Conservation (phyloP, 2,329 filamentous ascomycete species). For the Clarireedia hainanense region DNA sequence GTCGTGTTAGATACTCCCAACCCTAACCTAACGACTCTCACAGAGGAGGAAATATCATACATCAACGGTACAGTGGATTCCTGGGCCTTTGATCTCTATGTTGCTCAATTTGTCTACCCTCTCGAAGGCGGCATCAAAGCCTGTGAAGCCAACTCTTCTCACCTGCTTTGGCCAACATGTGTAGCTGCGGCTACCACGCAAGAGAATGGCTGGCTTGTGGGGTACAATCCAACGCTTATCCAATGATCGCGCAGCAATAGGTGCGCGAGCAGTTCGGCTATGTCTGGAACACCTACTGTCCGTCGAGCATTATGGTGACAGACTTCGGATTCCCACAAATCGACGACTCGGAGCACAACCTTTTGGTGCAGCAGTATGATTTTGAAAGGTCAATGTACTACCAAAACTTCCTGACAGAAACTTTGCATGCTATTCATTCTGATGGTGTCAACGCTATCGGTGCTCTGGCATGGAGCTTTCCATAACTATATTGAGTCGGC, state of each 20-base stretch:
- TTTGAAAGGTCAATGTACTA: slow-evolving; percentile 40
- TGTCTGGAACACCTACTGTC: neutral
- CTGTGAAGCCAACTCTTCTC: slow-evolving; percentile 34
- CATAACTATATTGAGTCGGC: no score
- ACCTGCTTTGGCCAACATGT: slow-evolving; percentile 33
- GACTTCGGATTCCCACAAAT: neutral
- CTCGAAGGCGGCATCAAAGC: slow-evolving; percentile 30
- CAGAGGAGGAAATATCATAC: no score
- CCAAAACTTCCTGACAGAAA: slow-evolving; percentile 44
- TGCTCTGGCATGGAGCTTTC: slow-evolving; percentile 40
- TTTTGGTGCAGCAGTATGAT: slow-evolving; percentile 20
- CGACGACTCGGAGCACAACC: neutral
- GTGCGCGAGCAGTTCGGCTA: neutral
- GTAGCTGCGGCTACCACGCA: no score
- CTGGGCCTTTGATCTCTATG: slow-evolving; percentile 49
- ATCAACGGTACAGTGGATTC: slow-evolving; percentile 36
- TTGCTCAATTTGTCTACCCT: slow-evolving; percentile 41
- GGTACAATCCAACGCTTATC: neutral
- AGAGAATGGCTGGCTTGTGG: neutral
- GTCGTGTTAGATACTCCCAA: no score
- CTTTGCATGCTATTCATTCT: slow-evolving; percentile 44
- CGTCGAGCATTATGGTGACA: neutral
- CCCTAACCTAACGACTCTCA: no score
- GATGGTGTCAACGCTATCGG: slow-evolving; percentile 48
- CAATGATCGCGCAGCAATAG: neutral